phyloP scores from a whole-genome alignment of 768 basidiomycete genomes.

The Suillus variegatus region DNA sequence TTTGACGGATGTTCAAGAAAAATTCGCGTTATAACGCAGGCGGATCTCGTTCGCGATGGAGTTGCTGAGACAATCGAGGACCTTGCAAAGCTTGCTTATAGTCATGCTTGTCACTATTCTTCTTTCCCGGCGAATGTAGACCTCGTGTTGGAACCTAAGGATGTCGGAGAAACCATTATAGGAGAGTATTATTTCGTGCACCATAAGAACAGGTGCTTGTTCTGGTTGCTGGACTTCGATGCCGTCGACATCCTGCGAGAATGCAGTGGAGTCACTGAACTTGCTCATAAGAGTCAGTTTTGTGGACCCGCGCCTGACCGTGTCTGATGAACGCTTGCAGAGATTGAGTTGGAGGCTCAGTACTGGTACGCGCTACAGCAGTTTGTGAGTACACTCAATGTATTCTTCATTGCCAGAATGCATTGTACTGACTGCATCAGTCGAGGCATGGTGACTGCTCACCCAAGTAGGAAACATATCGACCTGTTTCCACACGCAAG shows the following conservation, averaged over 20 bases:
- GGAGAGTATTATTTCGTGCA: slow-evolving; percentile 48
- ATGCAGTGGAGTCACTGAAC: slow-evolving; percentile 40
- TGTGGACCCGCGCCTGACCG: background rate
- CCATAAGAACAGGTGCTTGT: slow-evolving; percentile 41
- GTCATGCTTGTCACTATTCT: background rate
- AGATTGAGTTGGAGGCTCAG: slow-evolving; percentile 16
- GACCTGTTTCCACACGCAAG: slow-evolving; percentile 26
- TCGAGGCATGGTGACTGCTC: background rate
- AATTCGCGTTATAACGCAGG: background rate
- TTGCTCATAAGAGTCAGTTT: slow-evolving; percentile 41
- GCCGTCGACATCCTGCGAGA: slow-evolving; percentile 31
- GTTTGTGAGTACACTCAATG: background rate
- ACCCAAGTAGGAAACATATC: slow-evolving; percentile 25
- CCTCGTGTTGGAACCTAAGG: slow-evolving; percentile 41
- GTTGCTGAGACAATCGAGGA: slow-evolving; percentile 1
- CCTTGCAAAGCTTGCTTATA: background rate
- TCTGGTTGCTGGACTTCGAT: slow-evolving; percentile 46
- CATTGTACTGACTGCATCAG: background rate
- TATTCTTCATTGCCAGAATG: background rate
- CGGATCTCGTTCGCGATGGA: background rate
- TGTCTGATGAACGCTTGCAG: slow-evolving; percentile 11
- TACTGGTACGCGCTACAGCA: slow-evolving; percentile 20
- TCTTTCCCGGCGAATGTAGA: slow-evolving; percentile 28
- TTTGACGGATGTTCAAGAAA: background rate
- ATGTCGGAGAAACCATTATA: slow-evolving; percentile 14